A percentile compares a stretch with the other conserved stretches of the same genome.
Evolutionary conservation across 2,329 filamentous ascomycete species (phyloP).

Genomic region (Monilinia fructicola): DNA sequence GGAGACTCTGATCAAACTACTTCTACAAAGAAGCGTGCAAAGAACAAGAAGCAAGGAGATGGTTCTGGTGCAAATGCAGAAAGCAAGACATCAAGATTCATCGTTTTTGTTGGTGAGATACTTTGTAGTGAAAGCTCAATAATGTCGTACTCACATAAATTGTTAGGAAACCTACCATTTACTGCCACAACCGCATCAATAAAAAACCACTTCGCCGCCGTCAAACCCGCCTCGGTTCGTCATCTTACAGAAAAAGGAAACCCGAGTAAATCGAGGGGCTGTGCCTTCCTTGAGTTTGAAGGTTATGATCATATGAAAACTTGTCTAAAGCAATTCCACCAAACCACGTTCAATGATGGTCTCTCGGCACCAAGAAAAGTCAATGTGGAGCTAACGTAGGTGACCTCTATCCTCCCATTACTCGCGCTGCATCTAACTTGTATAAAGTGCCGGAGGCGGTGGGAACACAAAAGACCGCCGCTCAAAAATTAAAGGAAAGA

Average conservation of each 20-base stretch:
- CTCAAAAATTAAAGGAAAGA: constrained; percentile 81
- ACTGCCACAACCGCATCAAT: constrained; percentile 71
- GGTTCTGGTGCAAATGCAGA: constrained; percentile 25
- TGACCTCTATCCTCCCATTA: constrained; percentile 31
- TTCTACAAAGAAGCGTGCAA: constrained; percentile 37
- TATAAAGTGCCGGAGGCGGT: constrained; percentile 73
- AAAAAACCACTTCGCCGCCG: constrained; percentile 72
- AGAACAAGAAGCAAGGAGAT: constrained; percentile 41
- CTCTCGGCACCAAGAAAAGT: constrained; percentile 65
- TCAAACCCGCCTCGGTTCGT: constrained; percentile 69
- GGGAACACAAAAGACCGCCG: constrained; percentile 70
- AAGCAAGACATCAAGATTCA: constrained; percentile 56
- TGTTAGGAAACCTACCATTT: constrained; percentile 83
- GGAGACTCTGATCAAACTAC: constrained; percentile 10
- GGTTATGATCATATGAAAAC: constrained; percentile 89
- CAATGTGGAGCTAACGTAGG: constrained; percentile 87
- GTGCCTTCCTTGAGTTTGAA: constrained; percentile 87
- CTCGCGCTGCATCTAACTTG: constrained; percentile 15
- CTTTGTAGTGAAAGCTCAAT: not conserved
- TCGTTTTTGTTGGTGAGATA: constrained; percentile 69
- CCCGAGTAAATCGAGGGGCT: constrained; percentile 66
- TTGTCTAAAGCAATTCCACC: constrained; percentile 86
- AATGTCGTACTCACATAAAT: constrained; percentile 25
- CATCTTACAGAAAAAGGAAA: constrained; percentile 67
- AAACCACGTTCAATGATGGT: constrained; percentile 68